Conservation (phyloP, 2,329 filamentous ascomycete species). For the Nothopassalora personata region DNA sequence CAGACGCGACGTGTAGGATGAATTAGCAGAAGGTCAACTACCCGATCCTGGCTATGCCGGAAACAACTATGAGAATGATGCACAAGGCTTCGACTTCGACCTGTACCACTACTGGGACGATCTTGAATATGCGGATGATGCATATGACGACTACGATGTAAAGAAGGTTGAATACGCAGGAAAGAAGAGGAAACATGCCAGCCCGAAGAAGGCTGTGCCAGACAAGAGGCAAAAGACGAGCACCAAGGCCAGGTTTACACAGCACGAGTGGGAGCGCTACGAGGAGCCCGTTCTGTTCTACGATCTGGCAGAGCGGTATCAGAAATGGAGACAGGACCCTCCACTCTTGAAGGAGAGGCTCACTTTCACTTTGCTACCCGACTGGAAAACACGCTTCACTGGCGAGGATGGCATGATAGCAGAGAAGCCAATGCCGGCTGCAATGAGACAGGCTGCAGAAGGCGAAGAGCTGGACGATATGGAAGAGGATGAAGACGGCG, state of each 20-base stretch:
- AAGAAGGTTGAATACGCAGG: slow-evolving; percentile 14
- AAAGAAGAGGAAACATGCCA: slow-evolving; percentile 30
- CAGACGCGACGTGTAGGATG: slow-evolving; percentile 33
- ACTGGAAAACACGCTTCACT: slow-evolving; percentile 41
- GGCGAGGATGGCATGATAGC: slow-evolving; percentile 20
- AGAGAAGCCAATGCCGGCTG: slow-evolving; percentile 25
- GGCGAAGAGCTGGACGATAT: slow-evolving; percentile 13
- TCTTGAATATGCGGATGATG: slow-evolving; percentile 44
- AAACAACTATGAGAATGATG: slow-evolving; percentile 29
- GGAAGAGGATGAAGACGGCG: slow-evolving; percentile 11
- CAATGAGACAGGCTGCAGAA: slow-evolving; percentile 29
- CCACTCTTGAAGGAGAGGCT: slow-evolving; percentile 24
- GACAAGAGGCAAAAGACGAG: slow-evolving; percentile 25
- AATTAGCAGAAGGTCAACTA: slow-evolving; percentile 45
- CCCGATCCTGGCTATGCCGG: slow-evolving; percentile 38
- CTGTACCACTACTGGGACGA: slow-evolving; percentile 46
- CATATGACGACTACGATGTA: slow-evolving; percentile 38
- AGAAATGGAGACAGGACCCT: slow-evolving; percentile 2
- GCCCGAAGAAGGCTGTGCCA: slow-evolving; percentile 1
- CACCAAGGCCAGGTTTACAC: slow-evolving; percentile 4
- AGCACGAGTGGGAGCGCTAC: slow-evolving; percentile 14
- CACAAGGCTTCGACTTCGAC: slow-evolving; percentile 40
- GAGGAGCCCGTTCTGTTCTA: slow-evolving; percentile 23
- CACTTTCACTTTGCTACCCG: slow-evolving; percentile 39
- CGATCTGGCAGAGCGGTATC: slow-evolving; percentile 19